Conservation (phyloP, 2,329 filamentous ascomycete genomes). For the Calonectria ilicicola region DNA sequence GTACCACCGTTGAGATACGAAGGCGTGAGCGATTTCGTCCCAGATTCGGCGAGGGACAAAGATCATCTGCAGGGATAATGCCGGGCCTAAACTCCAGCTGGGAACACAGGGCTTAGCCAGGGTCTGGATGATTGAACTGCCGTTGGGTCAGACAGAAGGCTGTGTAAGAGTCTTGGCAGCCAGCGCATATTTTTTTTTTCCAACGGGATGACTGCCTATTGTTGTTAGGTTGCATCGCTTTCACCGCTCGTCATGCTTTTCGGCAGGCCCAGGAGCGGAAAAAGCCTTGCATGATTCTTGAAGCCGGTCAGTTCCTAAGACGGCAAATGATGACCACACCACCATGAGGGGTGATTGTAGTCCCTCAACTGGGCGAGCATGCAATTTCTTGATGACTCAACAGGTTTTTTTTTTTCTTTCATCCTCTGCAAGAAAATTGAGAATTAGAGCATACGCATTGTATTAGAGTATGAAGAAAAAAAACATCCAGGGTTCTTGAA, state of each 20-base stretch:
- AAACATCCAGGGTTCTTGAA: too few species aligned
- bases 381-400: background rate
- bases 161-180: constrained; percentile 1
- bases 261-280: too few species aligned
- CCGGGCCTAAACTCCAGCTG: background rate
- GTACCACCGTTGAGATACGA: background rate
- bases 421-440: too few species aligned
- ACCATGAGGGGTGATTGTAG: background rate
- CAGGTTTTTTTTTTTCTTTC: too few species aligned
- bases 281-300: too few species aligned
- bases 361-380: background rate
- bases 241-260: background rate
- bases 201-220: background rate
- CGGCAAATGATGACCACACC: background rate
- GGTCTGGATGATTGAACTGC: background rate
- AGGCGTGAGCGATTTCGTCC: background rate
- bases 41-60: background rate
- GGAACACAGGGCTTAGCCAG: background rate
- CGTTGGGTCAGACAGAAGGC: background rate
- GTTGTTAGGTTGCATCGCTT: background rate
- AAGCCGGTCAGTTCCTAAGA: background rate
- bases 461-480: too few species aligned
- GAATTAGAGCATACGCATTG: too few species aligned
- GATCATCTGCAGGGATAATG: background rate
- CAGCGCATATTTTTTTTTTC: background rate